phyloP scores from a whole-genome alignment of 2,329 filamentous ascomycete species.

The Pyrenophora graminea region DNA sequence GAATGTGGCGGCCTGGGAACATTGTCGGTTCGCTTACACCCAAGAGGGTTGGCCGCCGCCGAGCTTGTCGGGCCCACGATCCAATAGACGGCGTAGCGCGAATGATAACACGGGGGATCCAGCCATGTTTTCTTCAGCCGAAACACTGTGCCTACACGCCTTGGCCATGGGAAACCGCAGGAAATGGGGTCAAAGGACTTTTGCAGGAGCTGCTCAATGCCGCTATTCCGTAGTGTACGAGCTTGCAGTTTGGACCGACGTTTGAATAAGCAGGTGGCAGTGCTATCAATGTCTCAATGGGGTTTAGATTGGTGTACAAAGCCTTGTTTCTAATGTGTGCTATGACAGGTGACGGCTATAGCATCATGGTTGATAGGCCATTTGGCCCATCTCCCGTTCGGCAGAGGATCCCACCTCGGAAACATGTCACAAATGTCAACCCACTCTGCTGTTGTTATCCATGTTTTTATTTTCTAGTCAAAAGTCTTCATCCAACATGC shows the following conservation, averaged over 20 bases:
- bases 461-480: constrained; percentile 2
- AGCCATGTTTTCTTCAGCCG: constrained; percentile 7
- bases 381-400: too few species aligned
- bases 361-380: too few species aligned
- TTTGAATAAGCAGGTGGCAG: background rate
- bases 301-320: too few species aligned
- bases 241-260: background rate
- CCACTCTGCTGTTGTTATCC: background rate
- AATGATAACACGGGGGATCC: background rate
- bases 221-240: background rate
- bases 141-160: constrained; percentile 3
- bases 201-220: constrained; percentile 8
- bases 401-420: too few species aligned
- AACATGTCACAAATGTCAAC: too few species aligned
- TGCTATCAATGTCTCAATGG: too few species aligned
- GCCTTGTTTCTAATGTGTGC: too few species aligned
- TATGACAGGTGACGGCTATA: too few species aligned
- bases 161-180: constrained; percentile 5
- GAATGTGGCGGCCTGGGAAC: background rate
- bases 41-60: constrained; percentile 4
- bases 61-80: background rate
- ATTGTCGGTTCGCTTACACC: constrained; percentile 2
- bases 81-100: constrained; percentile 3
- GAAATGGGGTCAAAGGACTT: background rate
- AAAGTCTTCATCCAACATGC: constrained; percentile 4